Base-by-base conservation (phyloP, 768 basidiomycete species). In the Boletus rubropictus region DNA sequence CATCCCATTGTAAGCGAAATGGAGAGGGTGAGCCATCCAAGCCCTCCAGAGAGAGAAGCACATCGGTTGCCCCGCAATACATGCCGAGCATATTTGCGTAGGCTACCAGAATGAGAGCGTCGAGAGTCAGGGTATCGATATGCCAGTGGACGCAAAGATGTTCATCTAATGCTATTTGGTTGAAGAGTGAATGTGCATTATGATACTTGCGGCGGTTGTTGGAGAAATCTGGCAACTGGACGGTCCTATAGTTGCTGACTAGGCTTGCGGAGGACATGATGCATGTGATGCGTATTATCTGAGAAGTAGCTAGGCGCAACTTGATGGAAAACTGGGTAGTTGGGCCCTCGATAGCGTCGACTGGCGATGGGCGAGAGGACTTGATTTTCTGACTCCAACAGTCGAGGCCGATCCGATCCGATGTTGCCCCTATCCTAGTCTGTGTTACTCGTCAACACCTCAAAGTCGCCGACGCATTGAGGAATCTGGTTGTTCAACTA, bases 161-260 rank as follows among this genome's bases (percentile, higher is more conserved):
- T 21, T 47, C 37, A 10, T 46, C 45, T 22, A 58, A 20, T 14
- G 36, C 27, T 21, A 49, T 38, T 17, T 42, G 36, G 31, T 42
- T 29, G 38, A 49, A 37, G 15, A 46, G 35, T 9, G 28, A 18
- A n/a, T 46, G 38, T 6, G 36, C 8, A 4, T 45, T 20, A 12
- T 17, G 24, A 37, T 53, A 34, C 22, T 21, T 31, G 8, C 40
- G 61, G 20, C 59, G 59, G 18, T 39, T 28, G 20, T 57, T 44
- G 27, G 59, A 62, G 22, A 60, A 24, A 17, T 60, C 47, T 24
- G 61, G 59, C n/a, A 60, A 28, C n/a, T 41, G 54, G 17, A 49
- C 20, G 21, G 14, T 14, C 4, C 10, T 32, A 34, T 52, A 53
- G 51, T 15, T 24, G 20, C 14, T 22, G 22, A 11, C 12, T 0